Conservation (phyloP, 192 early-diverging fungal species). For the Rhizoclosmatium sp. region DNA sequence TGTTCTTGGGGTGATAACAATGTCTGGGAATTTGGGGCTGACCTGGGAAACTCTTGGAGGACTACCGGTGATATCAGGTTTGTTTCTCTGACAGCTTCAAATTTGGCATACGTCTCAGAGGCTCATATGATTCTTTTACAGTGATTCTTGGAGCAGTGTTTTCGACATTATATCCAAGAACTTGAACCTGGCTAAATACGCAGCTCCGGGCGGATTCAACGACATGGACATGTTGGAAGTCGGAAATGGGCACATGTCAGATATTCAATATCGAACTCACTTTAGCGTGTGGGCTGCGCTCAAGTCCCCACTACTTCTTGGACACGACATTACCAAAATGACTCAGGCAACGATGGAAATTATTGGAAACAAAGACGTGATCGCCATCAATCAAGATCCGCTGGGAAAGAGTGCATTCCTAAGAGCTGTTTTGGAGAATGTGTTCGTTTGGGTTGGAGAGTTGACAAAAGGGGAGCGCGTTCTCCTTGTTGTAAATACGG, state of each 20-base stretch:
- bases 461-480: constrained; percentile 31
- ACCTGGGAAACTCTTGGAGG: constrained; percentile 50
- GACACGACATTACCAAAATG: constrained; percentile 53
- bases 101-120: not conserved
- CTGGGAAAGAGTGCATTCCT: constrained; percentile 48
- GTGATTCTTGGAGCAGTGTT: constrained; percentile 11
- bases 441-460: constrained; percentile 41
- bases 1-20: constrained; percentile 59
- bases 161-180: constrained; percentile 47
- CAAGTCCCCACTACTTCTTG: constrained; percentile 66
- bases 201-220: constrained; percentile 44
- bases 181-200: not conserved
- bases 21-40: constrained; percentile 46
- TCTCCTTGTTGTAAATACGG: constrained; percentile 37
- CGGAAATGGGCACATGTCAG: constrained; percentile 56
- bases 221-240: constrained; percentile 65
- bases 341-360: constrained; percentile 34
- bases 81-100: not conserved
- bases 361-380: constrained; percentile 56
- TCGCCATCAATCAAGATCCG: constrained; percentile 67
- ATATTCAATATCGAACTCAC: constrained; percentile 55
- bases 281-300: constrained; percentile 65
- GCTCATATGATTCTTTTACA: not conserved
- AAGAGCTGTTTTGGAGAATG: constrained; percentile 18
- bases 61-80: constrained; percentile 35